Base-by-base conservation (phyloP, 1,284 basidiomycete genomes). In the Rhodotorula sp. region DNA sequence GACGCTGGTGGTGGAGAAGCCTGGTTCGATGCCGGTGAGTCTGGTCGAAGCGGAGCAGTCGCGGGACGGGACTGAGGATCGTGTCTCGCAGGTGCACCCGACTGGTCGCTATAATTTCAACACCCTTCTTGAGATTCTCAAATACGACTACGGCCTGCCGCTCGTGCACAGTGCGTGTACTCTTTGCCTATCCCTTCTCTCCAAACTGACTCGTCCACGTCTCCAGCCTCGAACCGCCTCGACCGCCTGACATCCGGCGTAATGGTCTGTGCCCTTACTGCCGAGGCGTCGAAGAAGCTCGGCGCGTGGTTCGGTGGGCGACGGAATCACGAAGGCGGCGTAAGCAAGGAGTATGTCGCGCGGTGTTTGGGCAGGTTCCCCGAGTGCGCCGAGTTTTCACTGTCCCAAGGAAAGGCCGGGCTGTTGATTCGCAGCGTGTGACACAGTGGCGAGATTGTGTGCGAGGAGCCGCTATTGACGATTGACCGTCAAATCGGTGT, bases 171-270 rank as follows among this genome's bases (percentile, higher is more conserved):
- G 92, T 93, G 73, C 65, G 91, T 84, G 51, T 51, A 18, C 56
- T 48, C 58, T 70, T 48, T 56, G 22, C 44, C 18, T 11, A 34
- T 34, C 10, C 34, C 34, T 34, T 34, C 34, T 10, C 34, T 34
- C 34, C 34, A 34, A 34, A 34, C 34, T n/a, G 15, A 10, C 10
- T 31, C 28, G 24, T 51, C 22, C 1, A 9, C 20, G 16, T 11
- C 30, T 54, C 26, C 78, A 96, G 94, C 95, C 68, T 89, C 94
- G 51, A 99, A 99, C 79, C 86, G 96, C 59, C 83, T 99, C 57
- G 96, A 99, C 81, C 85, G 96, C 60, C 83, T 99, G 26, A 99
- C 96, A 0, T 95, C 92, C 0, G 96, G 96, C 8, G 84, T 98
- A 65, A 95, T 99, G 94, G 91, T 99, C 73, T 85, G 97, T 64